phyloP scores from a whole-genome alignment of 331 rosid species.

The Rhamnella rubrinervis region DNA sequence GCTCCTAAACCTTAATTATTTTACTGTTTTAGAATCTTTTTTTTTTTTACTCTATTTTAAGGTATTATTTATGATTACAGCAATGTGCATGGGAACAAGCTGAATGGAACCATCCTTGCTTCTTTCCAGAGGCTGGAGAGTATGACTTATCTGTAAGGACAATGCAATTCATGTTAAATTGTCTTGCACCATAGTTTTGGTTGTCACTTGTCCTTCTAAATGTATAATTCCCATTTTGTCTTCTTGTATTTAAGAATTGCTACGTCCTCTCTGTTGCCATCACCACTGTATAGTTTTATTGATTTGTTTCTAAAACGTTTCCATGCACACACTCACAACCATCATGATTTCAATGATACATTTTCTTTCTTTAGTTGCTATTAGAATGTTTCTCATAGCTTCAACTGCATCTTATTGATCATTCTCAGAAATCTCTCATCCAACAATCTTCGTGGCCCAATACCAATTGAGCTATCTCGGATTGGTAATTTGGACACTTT shows the following conservation, averaged over 20 bases:
- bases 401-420: slow-evolving; percentile 1
- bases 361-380: not conserved
- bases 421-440: slow-evolving; percentile 76
- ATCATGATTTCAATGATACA: not conserved
- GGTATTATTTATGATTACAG: slow-evolving; percentile 36
- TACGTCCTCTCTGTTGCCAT: not conserved
- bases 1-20: slow-evolving; percentile 26
- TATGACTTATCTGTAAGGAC: slow-evolving; percentile 95
- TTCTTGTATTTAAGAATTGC: no score
- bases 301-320: not conserved
- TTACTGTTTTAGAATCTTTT: not conserved
- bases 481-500: slow-evolving; percentile 93
- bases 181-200: not conserved
- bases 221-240: no score
- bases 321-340: not conserved
- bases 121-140: slow-evolving; percentile 88
- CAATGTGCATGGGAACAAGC: slow-evolving; percentile 89
- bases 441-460: slow-evolving; percentile 68
- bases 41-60: not conserved
- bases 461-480: slow-evolving; percentile 89
- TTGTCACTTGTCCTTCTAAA: no score
- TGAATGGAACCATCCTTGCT: slow-evolving; percentile 78
- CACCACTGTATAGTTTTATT: not conserved
- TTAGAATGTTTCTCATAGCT: not conserved
- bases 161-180: not conserved